Evolutionary conservation across 2,329 filamentous ascomycete species (phyloP), one percentile per base, ranked within the genome.

Genomic region (Penicillium sp.): DNA sequence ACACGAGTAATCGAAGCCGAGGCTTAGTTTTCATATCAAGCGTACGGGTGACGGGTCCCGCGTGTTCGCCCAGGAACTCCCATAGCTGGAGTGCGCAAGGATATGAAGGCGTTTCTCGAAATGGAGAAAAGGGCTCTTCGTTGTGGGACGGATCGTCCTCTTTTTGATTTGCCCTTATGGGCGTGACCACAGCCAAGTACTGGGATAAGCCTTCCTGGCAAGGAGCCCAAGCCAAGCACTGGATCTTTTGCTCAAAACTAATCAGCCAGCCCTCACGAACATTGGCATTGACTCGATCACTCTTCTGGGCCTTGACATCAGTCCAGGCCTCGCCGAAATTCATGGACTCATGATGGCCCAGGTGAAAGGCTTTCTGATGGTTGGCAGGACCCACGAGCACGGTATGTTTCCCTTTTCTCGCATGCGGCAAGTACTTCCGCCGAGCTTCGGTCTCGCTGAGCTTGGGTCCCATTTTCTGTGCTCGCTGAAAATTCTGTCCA

Each of bases 1-100:
- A 81, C n/a, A 83, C 60, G 3, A 77, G 73, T 33, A 75, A 55
- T 26, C 68, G 67, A 37, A 83, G 67, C 39, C 62, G 59, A 3
- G 81, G 80, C 12, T 68, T 56, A 7, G 50, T 56, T 0, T 56
- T 59, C 53, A 69, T 68, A 56, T 80, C 72, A 5, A 81, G 62
- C 2, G 62, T 66, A 11, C 69, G 67, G 1, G 68, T 62, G 24
- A 54, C 50, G 12, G 54, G 47, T 1, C 61, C 57, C 5, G 63
- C 58, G 37, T 61, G 46, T 12, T 60, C 64, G 3, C 72, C 69
- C 34, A 68, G 65, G 54, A 84, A 79, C 5, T 74, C 68, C 81
- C 81, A 84, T 5, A 84, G 74, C 52, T 83, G 80, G 29, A 84
- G 71, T 3, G 73, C 73, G 11, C 74, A 72, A 12, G 75, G 71